Base-by-base conservation (phyloP, 306 rosid species). In the Hylodesmum podocarpum region DNA sequence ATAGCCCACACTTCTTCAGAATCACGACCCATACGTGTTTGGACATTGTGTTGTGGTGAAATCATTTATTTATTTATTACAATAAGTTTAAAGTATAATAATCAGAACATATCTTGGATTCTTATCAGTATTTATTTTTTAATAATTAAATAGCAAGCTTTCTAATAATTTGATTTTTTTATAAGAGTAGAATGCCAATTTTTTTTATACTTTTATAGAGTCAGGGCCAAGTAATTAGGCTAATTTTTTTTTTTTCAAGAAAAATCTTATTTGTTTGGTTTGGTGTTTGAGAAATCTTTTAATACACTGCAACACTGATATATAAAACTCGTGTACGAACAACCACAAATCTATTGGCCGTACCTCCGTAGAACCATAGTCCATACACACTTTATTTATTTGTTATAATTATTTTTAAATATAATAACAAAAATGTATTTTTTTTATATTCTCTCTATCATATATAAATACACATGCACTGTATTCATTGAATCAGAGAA, bases 11-110 rank as follows among this genome's bases (percentile, higher is more conserved):
- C 66, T 64, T 49, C 29, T 37, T 16, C 31, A 46, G 24, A 58
- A 54, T 54, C 75, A 53, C 10, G 50, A 40, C 67, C 75, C 50
- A 67, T 67, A 43, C 61, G 40, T 41, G 16, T 40, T 39, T 44
- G n/a, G n/a, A 43, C 43, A 36, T 51, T 51, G 1, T 21, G 51
- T 8, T 18, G 7, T 33, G 4, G 5, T 49, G 1, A 57, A 28
- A 57, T 59, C 22, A 14, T 29, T 15, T 58, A 14, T 14, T 12
- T 37, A 33, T 33, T 33, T 33, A 33, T 33, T 33, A 33, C 36
- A 33, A 6, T n/a, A 40, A 40, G 46, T 40, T 40, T 37, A 10
- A 15, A 44, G 16, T 13, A 13, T 44, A 44, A 44, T 15, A 0
- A 29, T 9, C 10, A n/a, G 33, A 61, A n/a, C 16, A 61, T 12